Evolutionary conservation across 2,329 filamentous ascomycete genomes (phyloP).

Genomic region (Calonectria naviculata): DNA sequence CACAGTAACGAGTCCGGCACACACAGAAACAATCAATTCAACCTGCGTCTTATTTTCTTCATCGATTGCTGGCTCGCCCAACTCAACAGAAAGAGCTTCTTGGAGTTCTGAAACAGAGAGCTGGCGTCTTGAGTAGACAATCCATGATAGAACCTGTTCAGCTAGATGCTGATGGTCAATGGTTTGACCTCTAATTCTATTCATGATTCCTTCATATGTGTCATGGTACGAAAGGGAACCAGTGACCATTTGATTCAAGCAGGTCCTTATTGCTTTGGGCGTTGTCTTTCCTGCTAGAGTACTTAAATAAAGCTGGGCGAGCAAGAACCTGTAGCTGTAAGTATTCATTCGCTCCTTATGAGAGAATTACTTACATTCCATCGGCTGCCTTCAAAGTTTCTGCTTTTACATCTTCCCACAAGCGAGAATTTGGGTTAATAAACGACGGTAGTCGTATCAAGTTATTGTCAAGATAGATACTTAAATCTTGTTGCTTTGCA

Average conservation of each 20-base stretch:
- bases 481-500: slow-evolving; percentile 14
- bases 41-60: not conserved
- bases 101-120: not conserved
- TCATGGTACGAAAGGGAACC: not conserved
- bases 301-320: not conserved
- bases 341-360: not conserved
- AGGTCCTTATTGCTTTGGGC: slow-evolving; percentile 43
- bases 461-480: slow-evolving; percentile 7
- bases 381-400: not conserved
- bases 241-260: not conserved
- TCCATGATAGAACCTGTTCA: not conserved
- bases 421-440: fast-evolving
- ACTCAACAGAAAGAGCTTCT: not conserved
- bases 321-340: not conserved
- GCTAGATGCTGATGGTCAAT: not conserved
- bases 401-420: not conserved
- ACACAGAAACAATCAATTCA: not conserved
- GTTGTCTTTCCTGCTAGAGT: not conserved
- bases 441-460: not conserved
- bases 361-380: not conserved
- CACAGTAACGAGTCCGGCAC: not conserved
- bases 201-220: not conserved
- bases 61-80: not conserved
- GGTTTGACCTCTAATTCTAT: not conserved
- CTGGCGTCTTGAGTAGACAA: not conserved